phyloP scores from a whole-genome alignment of 768 basidiomycete genomes.

The Auriscalpium microsporum region DNA sequence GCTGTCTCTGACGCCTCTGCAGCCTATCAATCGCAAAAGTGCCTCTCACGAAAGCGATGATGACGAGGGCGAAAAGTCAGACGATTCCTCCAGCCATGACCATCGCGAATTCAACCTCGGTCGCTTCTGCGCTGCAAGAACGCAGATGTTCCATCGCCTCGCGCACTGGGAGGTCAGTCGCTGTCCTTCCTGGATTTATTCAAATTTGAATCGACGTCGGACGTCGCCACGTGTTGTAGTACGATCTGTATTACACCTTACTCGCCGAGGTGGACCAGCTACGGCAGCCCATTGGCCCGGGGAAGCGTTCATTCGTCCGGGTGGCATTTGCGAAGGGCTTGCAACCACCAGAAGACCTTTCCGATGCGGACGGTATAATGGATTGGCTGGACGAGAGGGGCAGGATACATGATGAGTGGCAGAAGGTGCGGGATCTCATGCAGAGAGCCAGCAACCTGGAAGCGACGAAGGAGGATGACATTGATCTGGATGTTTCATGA shows the following conservation, averaged over 20 bases:
- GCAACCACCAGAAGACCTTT: conserved; percentile 56
- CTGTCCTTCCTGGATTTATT: not conserved
- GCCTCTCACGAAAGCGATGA: conserved; percentile 15
- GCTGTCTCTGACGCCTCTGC: not conserved
- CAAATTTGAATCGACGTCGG: too few relatives aligned
- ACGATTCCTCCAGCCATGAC: conserved; percentile 1
- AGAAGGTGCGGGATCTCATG: conserved; percentile 64
- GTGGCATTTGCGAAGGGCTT: conserved; percentile 46
- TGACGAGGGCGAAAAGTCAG: conserved; percentile 16
- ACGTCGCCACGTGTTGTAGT: conserved; percentile 29
- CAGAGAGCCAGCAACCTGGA: conserved; percentile 63
- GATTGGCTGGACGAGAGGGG: conserved; percentile 72
- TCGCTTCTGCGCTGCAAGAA: conserved; percentile 70
- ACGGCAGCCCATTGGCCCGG: conserved; percentile 29
- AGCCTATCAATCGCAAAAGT: not conserved
- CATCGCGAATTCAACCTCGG: conserved; percentile 47
- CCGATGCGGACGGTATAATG: conserved; percentile 71
- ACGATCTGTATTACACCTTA: conserved; percentile 54
- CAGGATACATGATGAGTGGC: conserved; percentile 63
- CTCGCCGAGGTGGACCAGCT: conserved; percentile 50
- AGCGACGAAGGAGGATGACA: conserved; percentile 36
- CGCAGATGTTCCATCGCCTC: conserved; percentile 60
- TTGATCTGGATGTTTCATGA: conserved; percentile 3
- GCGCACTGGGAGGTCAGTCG: conserved; percentile 74
- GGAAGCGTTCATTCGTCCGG: conserved; percentile 37